Percentiles rank a stretch among this genome's conserved stretches.
phyloP scores from a whole-genome alignment of 768 basidiomycete genomes.

The Mycena floridula region DNA sequence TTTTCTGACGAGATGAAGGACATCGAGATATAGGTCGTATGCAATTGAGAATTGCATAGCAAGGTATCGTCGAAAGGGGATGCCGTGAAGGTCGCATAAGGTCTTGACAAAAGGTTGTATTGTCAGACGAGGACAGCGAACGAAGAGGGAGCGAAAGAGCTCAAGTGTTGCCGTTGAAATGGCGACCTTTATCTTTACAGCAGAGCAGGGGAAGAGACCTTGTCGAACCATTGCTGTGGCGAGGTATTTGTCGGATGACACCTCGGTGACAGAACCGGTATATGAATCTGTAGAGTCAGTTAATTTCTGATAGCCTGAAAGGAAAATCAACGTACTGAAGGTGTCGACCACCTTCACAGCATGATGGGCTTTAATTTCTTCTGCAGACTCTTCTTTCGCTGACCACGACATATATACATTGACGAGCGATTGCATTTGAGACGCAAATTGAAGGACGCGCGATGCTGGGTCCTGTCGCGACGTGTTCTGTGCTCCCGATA shows the following conservation, averaged over 20 bases:
- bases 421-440: slow-evolving; percentile 5
- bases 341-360: slow-evolving; percentile 3
- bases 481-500: too few relatives aligned
- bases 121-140: slow-evolving; percentile 20
- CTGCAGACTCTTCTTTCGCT: slow-evolving; percentile 1
- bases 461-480: too few relatives aligned
- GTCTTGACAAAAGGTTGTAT: too few relatives aligned
- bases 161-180: slow-evolving; percentile 17
- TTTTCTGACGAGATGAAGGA: slow-evolving; percentile 6
- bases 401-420: slow-evolving; percentile 9
- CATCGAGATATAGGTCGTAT: slow-evolving; percentile 18
- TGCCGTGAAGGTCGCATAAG: slow-evolving; percentile 22
- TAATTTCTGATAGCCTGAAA: not conserved
- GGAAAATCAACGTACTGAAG: slow-evolving; percentile 1
- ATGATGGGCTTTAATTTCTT: not conserved
- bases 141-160: slow-evolving; percentile 12
- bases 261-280: not conserved
- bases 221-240: slow-evolving; percentile 13
- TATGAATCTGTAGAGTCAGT: not conserved
- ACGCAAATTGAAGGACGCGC: not conserved
- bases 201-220: slow-evolving; percentile 20
- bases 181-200: slow-evolving; percentile 12
- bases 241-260: slow-evolving; percentile 1
- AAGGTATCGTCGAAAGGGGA: slow-evolving; percentile 12
- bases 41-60: slow-evolving; percentile 16